These are phyloP conservation scores for Periconia sp. DNA, from an alignment of 2,329 filamentous ascomycete genomes.

Conservation along the genomic window DNA sequence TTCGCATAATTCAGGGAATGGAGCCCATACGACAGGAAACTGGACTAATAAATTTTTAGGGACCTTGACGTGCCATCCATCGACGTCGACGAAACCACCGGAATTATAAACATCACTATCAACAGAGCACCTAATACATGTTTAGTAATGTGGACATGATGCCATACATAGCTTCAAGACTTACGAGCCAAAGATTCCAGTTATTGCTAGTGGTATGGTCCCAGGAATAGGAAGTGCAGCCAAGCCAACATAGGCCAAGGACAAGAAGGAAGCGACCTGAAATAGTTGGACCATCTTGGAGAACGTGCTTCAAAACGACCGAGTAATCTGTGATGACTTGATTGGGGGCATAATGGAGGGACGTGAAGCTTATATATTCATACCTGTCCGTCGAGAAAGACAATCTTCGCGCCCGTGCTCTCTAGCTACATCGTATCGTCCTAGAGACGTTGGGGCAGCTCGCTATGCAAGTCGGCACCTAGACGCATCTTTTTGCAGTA, in stretches of 20 bases:
- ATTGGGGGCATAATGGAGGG: constrained; percentile 5
- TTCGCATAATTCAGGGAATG: constrained; percentile 43
- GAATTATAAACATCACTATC: constrained; percentile 47
- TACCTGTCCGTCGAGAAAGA: constrained; percentile 2
- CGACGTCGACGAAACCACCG: constrained; percentile 54
- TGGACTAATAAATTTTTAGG: constrained; percentile 59
- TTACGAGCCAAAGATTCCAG: constrained; percentile 37
- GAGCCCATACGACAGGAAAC: constrained; percentile 55
- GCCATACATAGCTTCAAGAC: constrained; percentile 1
- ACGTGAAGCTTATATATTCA: constrained; percentile 16
- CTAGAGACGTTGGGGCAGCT: not conserved
- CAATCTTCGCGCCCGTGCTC: not conserved
- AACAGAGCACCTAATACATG: constrained; percentile 21
- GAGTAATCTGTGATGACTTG: not conserved
- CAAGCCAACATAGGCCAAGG: constrained; percentile 22
- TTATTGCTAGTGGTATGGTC: constrained; percentile 32
- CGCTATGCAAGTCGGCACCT: not conserved
- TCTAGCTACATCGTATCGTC: not conserved
- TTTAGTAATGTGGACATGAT: not conserved
- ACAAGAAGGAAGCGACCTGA: constrained; percentile 20
- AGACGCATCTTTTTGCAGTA: constrained; percentile 4
- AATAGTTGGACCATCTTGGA: constrained; percentile 26
- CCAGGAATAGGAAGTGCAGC: constrained; percentile 27
- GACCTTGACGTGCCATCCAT: constrained; percentile 53
- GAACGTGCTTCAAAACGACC: not conserved